Percentiles rank a stretch among this genome's conserved stretches.
Conservation (phyloP, 108 stramenopile species). For the Cylindrotheca closterium region DNA sequence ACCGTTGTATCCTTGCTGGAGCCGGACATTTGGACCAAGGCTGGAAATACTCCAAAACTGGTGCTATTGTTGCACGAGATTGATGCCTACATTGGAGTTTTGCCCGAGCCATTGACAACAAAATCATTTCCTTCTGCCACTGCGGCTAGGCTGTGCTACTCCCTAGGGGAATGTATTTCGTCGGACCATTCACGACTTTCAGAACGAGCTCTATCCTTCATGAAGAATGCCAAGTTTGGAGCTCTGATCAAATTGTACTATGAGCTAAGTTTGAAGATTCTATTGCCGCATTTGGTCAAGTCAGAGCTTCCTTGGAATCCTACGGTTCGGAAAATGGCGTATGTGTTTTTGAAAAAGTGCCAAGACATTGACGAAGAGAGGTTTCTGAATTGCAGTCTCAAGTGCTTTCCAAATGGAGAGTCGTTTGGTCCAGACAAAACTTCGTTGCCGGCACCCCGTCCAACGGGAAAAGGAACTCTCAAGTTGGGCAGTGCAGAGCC, state of each 20-base stretch:
- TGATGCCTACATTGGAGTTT: conserved; percentile 66
- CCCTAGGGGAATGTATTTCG: conserved; percentile 63
- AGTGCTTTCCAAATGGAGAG: conserved; percentile 3
- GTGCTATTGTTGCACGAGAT: conserved; percentile 80
- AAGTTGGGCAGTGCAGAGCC: neutral
- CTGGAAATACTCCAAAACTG: conserved; percentile 75
- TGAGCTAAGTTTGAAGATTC: conserved; percentile 28
- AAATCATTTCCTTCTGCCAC: conserved; percentile 29
- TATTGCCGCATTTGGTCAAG: conserved; percentile 64
- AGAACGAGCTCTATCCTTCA: conserved; percentile 68
- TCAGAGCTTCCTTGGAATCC: conserved; percentile 77
- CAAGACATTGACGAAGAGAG: conserved; percentile 25
- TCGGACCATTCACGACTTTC: conserved; percentile 81
- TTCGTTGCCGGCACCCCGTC: neutral
- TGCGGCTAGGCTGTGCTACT: conserved; percentile 9
- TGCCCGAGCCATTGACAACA: conserved; percentile 14
- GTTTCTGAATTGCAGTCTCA: conserved; percentile 10
- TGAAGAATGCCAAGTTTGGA: conserved; percentile 58
- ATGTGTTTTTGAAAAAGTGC: conserved; percentile 46
- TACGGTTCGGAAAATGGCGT: conserved; percentile 85
- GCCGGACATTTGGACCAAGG: conserved; percentile 73
- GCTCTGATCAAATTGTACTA: conserved; percentile 35
- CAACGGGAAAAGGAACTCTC: neutral
- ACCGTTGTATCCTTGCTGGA: conserved; percentile 54
- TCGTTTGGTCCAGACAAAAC: neutral